Base-by-base conservation (phyloP, 495 filamentous ascomycete genomes). In the Thermothielavioides terrestris region DNA sequence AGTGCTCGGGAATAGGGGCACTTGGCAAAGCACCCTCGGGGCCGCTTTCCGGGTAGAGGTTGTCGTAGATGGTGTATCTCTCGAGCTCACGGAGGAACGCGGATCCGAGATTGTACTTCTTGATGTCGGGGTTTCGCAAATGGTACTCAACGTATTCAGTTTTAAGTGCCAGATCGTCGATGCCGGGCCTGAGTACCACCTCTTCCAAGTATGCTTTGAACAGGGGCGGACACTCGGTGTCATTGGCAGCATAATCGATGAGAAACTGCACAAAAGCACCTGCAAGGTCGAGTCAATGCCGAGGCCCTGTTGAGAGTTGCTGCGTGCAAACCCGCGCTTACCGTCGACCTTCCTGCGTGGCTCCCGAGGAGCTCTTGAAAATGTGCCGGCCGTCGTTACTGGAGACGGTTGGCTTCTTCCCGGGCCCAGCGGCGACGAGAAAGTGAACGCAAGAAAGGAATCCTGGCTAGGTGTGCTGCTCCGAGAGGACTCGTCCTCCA, bases 161-260 rank as follows among this genome's bases (percentile, higher is more conserved):
- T 2, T 34, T 28, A 25, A 28, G 41, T 17, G 25, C 12, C 21
- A 34, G 10, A 7, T 49, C 49, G 8, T 23, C 32, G 9, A 23
- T 6, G 5, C 31, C 15, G 5, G 38, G 30, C 10, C 22, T 42
- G 12, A 56, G 42, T 0, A 57, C 54, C 21, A 37, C 41, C 0
- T 50, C 41, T 25, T 42, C 30, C 6, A 59, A 26, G 26, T 38
- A 56, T 2, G 21, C 50, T 25, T 38, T 50, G 34, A 57, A 50
- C 6, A 35, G 17, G n/a, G 27, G 37, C 18, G 41, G 42, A 15
- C 54, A 57, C 26, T 59, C 57, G 2, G 32, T 9, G 25, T 45
- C 28, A 18, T 44, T 30, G 6, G 26, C 39, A 9, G 56, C 45
- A 26, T 60, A 60, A 4, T 38, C 27, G 21, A 43, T 30, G 17